Evolutionary conservation across 2,329 filamentous ascomycete genomes (phyloP).

Genomic region (Penicillium sp.): DNA sequence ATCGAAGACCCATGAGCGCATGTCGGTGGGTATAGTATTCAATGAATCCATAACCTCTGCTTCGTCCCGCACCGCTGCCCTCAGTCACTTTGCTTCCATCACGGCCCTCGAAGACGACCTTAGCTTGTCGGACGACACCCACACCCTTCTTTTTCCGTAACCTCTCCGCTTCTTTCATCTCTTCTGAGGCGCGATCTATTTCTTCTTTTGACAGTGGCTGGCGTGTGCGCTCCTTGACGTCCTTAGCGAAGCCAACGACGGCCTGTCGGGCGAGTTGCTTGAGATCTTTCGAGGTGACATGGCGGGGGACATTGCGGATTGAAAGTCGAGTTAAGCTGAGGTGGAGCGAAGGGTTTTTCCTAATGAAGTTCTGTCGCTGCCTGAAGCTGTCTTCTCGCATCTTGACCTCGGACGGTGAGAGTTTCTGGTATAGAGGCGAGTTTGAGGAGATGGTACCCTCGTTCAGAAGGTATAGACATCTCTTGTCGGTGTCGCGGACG

Average conservation of each 20-base stretch:
- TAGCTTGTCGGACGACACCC: slow-evolving; percentile 87
- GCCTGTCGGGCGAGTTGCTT: slow-evolving; percentile 90
- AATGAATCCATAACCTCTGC: slow-evolving; percentile 94
- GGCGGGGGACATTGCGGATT: slow-evolving; percentile 85
- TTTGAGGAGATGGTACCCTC: slow-evolving; percentile 83
- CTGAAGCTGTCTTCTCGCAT: slow-evolving; percentile 86
- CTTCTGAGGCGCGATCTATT: slow-evolving; percentile 75
- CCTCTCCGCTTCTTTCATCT: slow-evolving; percentile 80
- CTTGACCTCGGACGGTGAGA: slow-evolving; percentile 79
- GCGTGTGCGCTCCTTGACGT: slow-evolving; percentile 79
- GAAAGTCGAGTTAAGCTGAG: slow-evolving; percentile 88
- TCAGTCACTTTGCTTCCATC: slow-evolving; percentile 85
- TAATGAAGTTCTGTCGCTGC: slow-evolving; percentile 87
- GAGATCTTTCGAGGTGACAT: slow-evolving; percentile 81
- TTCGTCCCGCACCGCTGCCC: slow-evolving; percentile 76
- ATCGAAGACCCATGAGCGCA: slow-evolving; percentile 92
- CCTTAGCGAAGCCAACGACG: slow-evolving; percentile 91
- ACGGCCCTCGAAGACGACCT: slow-evolving; percentile 88
- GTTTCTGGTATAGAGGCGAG: slow-evolving; percentile 75
- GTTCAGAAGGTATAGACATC: slow-evolving; percentile 81
- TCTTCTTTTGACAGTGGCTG: slow-evolving; percentile 89
- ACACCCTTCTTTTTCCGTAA: slow-evolving; percentile 81
- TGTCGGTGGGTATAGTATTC: slow-evolving; percentile 94
- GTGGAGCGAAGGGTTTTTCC: slow-evolving; percentile 87
- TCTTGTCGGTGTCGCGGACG: slow-evolving; percentile 81